Evolutionary conservation across 2,329 filamentous ascomycete species (phyloP), one percentile per base, ranked within the genome.

Genomic region (Orbilia blumenaviensis): DNA sequence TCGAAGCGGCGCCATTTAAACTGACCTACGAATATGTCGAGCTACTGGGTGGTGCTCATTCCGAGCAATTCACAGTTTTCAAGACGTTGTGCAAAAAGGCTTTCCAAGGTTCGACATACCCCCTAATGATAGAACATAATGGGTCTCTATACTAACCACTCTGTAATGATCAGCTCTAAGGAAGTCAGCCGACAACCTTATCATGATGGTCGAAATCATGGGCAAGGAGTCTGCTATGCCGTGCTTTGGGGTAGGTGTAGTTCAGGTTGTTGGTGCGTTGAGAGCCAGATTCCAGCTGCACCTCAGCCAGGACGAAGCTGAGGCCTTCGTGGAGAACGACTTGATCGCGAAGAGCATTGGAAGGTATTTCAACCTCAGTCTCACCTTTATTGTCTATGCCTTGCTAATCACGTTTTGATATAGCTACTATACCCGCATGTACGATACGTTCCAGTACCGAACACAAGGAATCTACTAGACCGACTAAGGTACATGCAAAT

Each of bases 1-100:
- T 95, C 80, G 92, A 95, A 83, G 92, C 92, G 12, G 92, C 92
- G 3, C 92, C 92, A 0, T 95, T 95, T 83, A 95, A 95, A 84
- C 85, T 95, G 25, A 94, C 92, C 0, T 89, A 93, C 78, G 92
- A 95, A 81, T 95, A 95, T 81, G 90, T 95, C 41, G 92, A 95
- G 79, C 91, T 95, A 6, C 84, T 95, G 29, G 92, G 92, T 16
- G 92, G 92, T 0, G 82, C 92, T 4, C 88, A 88, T 3, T 90
- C 90, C 0, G 85, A 87, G 2, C 89, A 90, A 56, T 95, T 89
- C 81, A 88, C 91, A 42, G 88, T 91, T 76, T 95, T 92, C 83
- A 94, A 93, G 83, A 87, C 85, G 74, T 83, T 93, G 42, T 94
- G 92, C 86, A 94, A 94, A 82, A 89, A 92, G 81, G 91, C 92